Percentiles rank a stretch among this genome's conserved stretches.
Conservation (phyloP, 192 early-diverging fungal species). For the Phycomyces nitens region DNA sequence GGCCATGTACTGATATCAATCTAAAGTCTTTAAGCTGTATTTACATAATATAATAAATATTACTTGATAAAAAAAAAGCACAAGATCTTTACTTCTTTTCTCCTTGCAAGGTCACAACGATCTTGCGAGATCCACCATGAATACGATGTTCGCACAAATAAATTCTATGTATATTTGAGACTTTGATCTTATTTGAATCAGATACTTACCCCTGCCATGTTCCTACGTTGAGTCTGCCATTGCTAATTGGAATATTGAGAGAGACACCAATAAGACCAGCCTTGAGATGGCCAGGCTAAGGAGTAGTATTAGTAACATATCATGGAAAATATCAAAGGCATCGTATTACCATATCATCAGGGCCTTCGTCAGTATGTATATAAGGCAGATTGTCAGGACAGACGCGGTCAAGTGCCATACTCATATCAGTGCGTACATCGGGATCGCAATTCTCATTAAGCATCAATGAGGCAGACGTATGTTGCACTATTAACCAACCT, state of each 20-base stretch:
- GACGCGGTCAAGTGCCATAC: conserved; percentile 79
- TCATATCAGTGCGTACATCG: conserved; percentile 75
- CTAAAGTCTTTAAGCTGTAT: too few species aligned
- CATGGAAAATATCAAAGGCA: too few species aligned
- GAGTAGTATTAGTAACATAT: too few species aligned
- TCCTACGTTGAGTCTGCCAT: conserved; percentile 75
- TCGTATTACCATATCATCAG: conserved; percentile 75
- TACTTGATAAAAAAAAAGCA: too few species aligned
- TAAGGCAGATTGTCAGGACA: conserved; percentile 79
- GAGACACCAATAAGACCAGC: conserved; percentile 76
- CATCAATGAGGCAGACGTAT: conserved; percentile 86
- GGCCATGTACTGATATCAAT: too few species aligned
- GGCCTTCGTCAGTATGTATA: conserved; percentile 79
- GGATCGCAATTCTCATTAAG: conserved; percentile 87
- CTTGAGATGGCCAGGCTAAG: conserved; percentile 83
- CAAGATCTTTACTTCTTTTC: conserved; percentile 56
- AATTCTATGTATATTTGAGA: too few species aligned
- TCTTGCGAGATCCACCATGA: conserved; percentile 51
- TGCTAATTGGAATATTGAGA: conserved; percentile 80
- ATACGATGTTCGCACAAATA: conserved; percentile 74
- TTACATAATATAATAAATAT: too few species aligned
- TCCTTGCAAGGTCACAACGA: conserved; percentile 77
- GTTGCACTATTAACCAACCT: conserved; percentile 56
- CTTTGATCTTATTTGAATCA: too few species aligned
- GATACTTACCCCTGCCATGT: conserved; percentile 75